These are phyloP conservation scores for Pyricularia pennisetigena DNA, from an alignment of 2,329 filamentous ascomycete species.

Conservation along the genomic window DNA sequence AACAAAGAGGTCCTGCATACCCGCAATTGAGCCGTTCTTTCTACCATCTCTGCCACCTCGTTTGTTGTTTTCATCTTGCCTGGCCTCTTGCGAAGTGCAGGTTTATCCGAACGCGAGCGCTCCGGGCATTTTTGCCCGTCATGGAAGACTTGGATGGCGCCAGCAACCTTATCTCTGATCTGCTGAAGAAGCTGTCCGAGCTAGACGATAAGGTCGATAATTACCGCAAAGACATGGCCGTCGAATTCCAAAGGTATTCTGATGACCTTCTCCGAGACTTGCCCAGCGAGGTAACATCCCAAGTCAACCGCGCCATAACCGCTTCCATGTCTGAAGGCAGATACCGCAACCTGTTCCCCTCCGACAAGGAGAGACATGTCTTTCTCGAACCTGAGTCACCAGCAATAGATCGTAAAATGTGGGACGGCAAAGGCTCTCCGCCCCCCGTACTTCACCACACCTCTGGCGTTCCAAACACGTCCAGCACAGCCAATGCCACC, in stretches of 20 bases:
- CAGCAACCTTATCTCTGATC: constrained; percentile 37
- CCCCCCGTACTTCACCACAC: constrained; percentile 29
- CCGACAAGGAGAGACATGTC: constrained; percentile 9
- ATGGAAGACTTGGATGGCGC: constrained; percentile 44
- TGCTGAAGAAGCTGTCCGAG: constrained; percentile 42
- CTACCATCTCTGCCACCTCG: not conserved
- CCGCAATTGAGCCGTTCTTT: not conserved
- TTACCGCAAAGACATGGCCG: constrained; percentile 46
- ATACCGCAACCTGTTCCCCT: constrained; percentile 33
- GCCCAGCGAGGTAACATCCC: constrained; percentile 32
- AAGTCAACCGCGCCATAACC: constrained; percentile 35
- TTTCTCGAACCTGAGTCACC: constrained; percentile 9
- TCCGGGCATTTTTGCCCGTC: constrained; percentile 7
- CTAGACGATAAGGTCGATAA: constrained; percentile 47
- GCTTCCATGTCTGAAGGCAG: constrained; percentile 24
- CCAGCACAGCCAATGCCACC: not conserved
- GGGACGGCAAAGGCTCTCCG: constrained; percentile 22
- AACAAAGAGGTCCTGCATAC: not conserved
- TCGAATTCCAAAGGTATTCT: constrained; percentile 46
- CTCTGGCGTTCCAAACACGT: constrained; percentile 22
- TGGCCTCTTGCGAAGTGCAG: not conserved
- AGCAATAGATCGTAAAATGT: constrained; percentile 8
- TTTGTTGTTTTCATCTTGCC: not conserved
- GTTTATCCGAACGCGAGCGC: not conserved
- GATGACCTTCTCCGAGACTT: constrained; percentile 37